Base-by-base conservation (phyloP, 1,284 basidiomycete genomes). In the Malassezia vespertilionis region DNA sequence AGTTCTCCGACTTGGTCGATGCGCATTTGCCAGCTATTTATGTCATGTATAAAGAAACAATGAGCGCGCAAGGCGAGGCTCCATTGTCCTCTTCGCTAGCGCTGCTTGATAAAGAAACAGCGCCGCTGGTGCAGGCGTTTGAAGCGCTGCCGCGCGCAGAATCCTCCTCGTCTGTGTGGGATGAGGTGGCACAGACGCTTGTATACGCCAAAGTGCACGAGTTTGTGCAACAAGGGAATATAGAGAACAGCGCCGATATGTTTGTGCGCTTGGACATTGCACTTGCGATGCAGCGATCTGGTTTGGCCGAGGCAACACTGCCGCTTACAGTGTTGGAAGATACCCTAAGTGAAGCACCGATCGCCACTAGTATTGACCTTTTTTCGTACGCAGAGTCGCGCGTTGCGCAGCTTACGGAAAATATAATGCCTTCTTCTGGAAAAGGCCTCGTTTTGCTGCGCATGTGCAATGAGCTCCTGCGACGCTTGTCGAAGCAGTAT, bases 361-460 rank as follows among this genome's bases (percentile, higher is more conserved):
- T 63, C 23, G 33, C 51, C 22, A 41, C 43, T 5, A 60, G 63
- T 50, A 57, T 53, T 6, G 46, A 47, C n/a, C 53, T 65, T 3
- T 65, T 67, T 21, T 39, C 23, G 3, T 67, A 63, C 40, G 44
- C 54, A 10, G 59, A 65, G 18, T 51, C 52, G 10, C 50, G 63
- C 28, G 56, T 58, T 15, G 46, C 56, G 18, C 49, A 44, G 9
- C 52, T 67, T 20, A 65, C 61, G 4, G 22, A 57, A 27, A 58
- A 53, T 48, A 80, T 89, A 78, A 77, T 82, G 10, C 84, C 86
- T 0, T 79, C 82, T 66, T 84, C 83, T 66, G 85, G 84, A 52
- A 89, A 90, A 68, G 84, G 85, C 0, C 80, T 89, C 28, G 76
- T 84, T 37, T 75, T 91, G 11, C 76, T 91, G 23, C 80, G 88